Evolutionary conservation across 208 protist species (phyloP), one percentile per base, ranked within the genome.

Genomic region (Crithidia sp.): DNA sequence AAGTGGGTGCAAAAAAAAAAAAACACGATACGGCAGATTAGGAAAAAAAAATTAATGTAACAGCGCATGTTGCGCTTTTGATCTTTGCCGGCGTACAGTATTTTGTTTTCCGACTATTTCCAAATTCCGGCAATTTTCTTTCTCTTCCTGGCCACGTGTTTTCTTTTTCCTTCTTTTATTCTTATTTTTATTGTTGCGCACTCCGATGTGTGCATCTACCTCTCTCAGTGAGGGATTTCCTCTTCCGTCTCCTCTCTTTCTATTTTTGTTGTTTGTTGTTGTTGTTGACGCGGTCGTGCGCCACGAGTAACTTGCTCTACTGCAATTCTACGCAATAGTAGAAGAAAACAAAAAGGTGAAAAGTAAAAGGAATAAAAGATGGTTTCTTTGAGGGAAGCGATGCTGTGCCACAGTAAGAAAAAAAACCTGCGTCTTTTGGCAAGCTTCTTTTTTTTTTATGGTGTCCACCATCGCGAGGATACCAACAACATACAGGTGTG

Each of bases 121-220:
- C 28, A 28, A 2, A 28, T 28, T 28, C 28, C 28, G 28, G 28
- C 28, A 28, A 28, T 28, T 28, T 28, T 28, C 28, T 28, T 28
- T 28, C 28, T 28, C 28, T 37, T 37, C 52, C 13, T 28, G 16
- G 17, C 3, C 39, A 71, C 59, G 63, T 61, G 43, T 56, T 66
- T 63, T 49, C 72, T 67, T 50, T 65, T 16, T 69, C 2, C 39
- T 17, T 19, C 4, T 41, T 16, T 40, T 16, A 53, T 41, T 19
- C 28, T 28, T 28, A 28, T 28, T 28, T 28, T 28, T 28, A 28
- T 28, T 28, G 28, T 28, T 28, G 28, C 28, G 28, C 28, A 28
- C 28, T 28, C 28, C 28, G 28, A 28, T 28, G 28, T 28, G 28
- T 28, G 28, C 28, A 28, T 28, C 0, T 28, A 28, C 28, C 28